Conservation (phyloP, 176 grass and related monocot genomes). For the Carex kokanica region DNA sequence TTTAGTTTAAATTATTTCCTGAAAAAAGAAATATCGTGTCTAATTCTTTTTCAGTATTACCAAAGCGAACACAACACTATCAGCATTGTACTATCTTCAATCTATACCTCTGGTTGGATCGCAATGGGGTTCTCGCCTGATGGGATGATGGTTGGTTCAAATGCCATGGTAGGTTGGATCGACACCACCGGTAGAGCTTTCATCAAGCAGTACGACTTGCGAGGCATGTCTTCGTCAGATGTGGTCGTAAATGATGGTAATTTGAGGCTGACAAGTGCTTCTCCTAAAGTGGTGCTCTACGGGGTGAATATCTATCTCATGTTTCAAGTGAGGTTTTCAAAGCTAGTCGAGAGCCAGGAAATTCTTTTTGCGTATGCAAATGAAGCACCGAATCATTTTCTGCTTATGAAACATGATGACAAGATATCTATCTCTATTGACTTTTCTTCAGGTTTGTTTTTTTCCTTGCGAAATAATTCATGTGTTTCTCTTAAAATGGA, state of each 20-base stretch:
- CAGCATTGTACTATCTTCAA: slow-evolving; percentile 39
- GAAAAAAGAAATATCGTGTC: not conserved
- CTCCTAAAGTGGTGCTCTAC: slow-evolving; percentile 41
- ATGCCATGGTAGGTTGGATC: slow-evolving; percentile 57
- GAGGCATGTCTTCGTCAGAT: slow-evolving; percentile 31
- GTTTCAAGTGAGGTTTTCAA: slow-evolving; percentile 42
- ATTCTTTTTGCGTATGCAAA: slow-evolving; percentile 38
- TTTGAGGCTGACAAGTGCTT: slow-evolving; percentile 13
- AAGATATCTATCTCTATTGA: slow-evolving; percentile 45
- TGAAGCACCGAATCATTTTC: slow-evolving; percentile 24
- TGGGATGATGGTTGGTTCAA: slow-evolving; percentile 52
- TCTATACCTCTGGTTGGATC: slow-evolving; percentile 56
- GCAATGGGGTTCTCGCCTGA: slow-evolving; percentile 46
- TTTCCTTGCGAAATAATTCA: not conserved
- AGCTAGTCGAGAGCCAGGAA: not conserved
- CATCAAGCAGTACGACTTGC: slow-evolving; percentile 49
- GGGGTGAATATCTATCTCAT: slow-evolving; percentile 47
- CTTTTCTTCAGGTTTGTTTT: slow-evolving; percentile 42
- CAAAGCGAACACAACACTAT: slow-evolving; percentile 28
- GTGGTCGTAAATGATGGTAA: slow-evolving; percentile 36
- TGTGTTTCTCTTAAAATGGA: not conserved
- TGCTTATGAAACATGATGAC: slow-evolving; percentile 46
- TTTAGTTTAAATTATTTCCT: not conserved
- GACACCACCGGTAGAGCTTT: slow-evolving; percentile 34
- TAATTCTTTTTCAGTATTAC: slow-evolving; percentile 37